These are phyloP conservation scores for Candida pini DNA, from an alignment of 805 yeast genomes.

Conservation along the genomic window DNA sequence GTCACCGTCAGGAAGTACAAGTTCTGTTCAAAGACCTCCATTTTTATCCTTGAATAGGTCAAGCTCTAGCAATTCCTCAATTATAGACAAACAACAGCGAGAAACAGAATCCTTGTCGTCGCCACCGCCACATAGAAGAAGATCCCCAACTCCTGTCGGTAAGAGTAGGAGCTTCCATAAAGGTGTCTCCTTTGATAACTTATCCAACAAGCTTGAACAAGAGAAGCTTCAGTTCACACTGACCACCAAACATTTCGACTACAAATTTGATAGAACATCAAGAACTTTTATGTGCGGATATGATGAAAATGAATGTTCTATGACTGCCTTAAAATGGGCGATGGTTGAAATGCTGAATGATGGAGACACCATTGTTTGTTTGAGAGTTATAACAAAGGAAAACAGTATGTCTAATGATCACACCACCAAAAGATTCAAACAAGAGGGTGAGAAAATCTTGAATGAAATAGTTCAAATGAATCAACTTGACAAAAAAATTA, in stretches of 20 bases:
- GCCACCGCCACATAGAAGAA: constrained; percentile 2
- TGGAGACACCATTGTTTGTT: constrained; percentile 41
- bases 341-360: constrained; percentile 37
- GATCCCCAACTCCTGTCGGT: constrained; percentile 3
- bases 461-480: constrained; percentile 30
- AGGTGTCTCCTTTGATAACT: constrained; percentile 38
- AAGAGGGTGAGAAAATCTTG: constrained; percentile 30
- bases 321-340: constrained; percentile 40
- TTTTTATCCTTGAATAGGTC: background rate
- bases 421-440: constrained; percentile 21
- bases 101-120: background rate
- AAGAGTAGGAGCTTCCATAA: constrained; percentile 19
- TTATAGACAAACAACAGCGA: too few relatives aligned
- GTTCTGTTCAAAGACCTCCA: background rate
- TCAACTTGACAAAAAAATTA: constrained; percentile 31
- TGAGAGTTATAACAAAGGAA: constrained; percentile 36
- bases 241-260: constrained; percentile 33
- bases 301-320: constrained; percentile 36
- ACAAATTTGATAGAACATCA: constrained; percentile 29
- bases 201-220: constrained; percentile 27
- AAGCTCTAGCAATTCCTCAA: background rate
- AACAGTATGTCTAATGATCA: constrained; percentile 16
- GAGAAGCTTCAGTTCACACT: constrained; percentile 32
- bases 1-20: background rate
- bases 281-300: constrained; percentile 41